phyloP scores from a whole-genome alignment of 305 asterid species.

The Coffea humblotiana region DNA sequence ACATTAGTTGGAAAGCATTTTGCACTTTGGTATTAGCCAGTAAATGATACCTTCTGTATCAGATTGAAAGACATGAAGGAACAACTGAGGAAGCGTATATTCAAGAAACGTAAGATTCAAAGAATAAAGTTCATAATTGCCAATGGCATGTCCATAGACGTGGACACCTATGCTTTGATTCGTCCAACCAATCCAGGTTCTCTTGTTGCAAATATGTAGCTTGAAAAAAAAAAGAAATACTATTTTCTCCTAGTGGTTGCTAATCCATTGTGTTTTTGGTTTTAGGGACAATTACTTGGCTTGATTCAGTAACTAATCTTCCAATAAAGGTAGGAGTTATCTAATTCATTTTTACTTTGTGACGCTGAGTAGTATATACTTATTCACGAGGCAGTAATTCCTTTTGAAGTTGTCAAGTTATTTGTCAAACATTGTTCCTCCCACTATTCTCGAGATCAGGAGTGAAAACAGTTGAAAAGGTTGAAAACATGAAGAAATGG shows the following conservation, averaged over 20 bases:
- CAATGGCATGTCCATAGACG: slow-evolving; percentile 67
- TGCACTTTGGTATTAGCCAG: background rate
- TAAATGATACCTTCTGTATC: slow-evolving; percentile 21
- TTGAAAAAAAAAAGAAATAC: background rate
- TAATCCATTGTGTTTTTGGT: slow-evolving; percentile 27
- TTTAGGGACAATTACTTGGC: slow-evolving; percentile 86
- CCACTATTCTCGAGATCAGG: background rate
- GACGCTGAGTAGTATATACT: background rate
- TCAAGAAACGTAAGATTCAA: slow-evolving; percentile 88
- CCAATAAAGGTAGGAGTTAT: slow-evolving; percentile 61
- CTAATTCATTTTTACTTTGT: background rate
- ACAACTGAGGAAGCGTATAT: slow-evolving; percentile 86
- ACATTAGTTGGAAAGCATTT: background rate
- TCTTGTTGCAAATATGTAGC: slow-evolving; percentile 25
- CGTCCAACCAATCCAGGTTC: slow-evolving; percentile 93
- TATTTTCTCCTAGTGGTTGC: slow-evolving; percentile 16
- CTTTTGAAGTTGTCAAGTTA: background rate
- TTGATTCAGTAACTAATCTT: slow-evolving; percentile 81
- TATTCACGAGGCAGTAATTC: background rate
- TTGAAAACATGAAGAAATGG: background rate
- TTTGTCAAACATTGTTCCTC: background rate
- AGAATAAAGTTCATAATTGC: slow-evolving; percentile 69
- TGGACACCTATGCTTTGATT: slow-evolving; percentile 80
- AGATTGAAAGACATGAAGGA: slow-evolving; percentile 87
- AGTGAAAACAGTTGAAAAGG: background rate